Conservation (phyloP, 208 protist species). For the Crithidia brevicula region DNA sequence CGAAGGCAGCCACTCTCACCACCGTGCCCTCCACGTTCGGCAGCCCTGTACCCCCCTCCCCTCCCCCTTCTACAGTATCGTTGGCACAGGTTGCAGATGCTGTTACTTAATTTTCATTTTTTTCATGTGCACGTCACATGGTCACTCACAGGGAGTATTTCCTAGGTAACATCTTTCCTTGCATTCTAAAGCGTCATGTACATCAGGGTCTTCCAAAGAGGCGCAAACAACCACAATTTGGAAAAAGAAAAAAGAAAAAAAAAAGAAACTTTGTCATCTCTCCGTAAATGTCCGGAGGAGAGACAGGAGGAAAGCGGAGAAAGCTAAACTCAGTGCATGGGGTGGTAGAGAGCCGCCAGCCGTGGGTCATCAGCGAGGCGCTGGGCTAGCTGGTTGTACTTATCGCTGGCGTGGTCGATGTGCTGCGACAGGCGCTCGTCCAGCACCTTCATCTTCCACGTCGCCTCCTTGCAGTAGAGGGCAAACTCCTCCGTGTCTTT, state of each 20-base stretch:
- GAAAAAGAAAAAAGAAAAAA: constrained; percentile 11
- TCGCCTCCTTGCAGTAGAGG: constrained; percentile 89
- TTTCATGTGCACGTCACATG: too few relatives aligned
- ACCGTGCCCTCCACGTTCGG: too few relatives aligned
- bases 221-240: too few relatives aligned
- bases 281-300: background rate
- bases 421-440: constrained; percentile 89
- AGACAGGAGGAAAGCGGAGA: background rate
- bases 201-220: too few relatives aligned
- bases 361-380: constrained; percentile 78
- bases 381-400: constrained; percentile 82
- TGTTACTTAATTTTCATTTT: too few relatives aligned
- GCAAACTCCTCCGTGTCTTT: constrained; percentile 87
- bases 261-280: background rate
- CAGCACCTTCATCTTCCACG: constrained; percentile 91
- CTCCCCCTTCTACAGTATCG: too few relatives aligned
- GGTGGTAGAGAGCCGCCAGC: constrained; percentile 62
- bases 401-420: constrained; percentile 86
- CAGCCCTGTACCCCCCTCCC: too few relatives aligned
- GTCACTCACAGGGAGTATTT: background rate
- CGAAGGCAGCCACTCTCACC: too few relatives aligned
- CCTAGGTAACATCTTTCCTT: background rate
- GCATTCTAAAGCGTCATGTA: background rate
- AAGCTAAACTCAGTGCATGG: constrained; percentile 6
- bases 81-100: too few relatives aligned